A percentile compares a stretch with the other conserved stretches of the same genome.
Evolutionary conservation across 2,329 filamentous ascomycete genomes (phyloP).

Genomic region (Exophiala xenobiotica): DNA sequence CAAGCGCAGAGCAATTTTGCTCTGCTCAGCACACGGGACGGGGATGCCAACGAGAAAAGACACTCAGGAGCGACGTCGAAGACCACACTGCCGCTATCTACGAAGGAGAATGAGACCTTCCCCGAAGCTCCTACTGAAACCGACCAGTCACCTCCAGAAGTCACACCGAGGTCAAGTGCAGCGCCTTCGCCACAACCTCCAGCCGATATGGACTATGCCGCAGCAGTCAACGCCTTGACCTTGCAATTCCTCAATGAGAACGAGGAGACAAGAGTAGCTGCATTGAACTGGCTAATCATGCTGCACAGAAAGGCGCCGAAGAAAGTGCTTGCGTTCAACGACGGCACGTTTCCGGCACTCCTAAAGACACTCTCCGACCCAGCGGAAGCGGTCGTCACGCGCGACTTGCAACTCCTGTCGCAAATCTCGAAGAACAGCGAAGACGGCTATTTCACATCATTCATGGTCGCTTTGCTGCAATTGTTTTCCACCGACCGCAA

Average conservation of each 20-base stretch:
- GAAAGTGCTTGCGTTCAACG: constrained; percentile 92
- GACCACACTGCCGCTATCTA: constrained; percentile 33
- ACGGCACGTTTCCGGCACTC: constrained; percentile 92
- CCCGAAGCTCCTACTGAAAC: constrained; percentile 13
- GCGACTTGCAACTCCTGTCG: constrained; percentile 87
- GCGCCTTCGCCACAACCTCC: constrained; percentile 44
- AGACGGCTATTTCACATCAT: constrained; percentile 94
- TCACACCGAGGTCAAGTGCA: constrained; percentile 45
- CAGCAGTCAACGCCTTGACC: constrained; percentile 88
- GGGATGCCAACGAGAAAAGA: constrained; percentile 34
- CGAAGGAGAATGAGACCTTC: constrained; percentile 9
- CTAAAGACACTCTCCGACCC: constrained; percentile 96
- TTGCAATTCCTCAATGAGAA: constrained; percentile 94
- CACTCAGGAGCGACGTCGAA: constrained; percentile 35
- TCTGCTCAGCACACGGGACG: constrained; percentile 31
- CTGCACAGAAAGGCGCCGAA: constrained; percentile 90
- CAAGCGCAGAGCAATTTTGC: constrained; percentile 43
- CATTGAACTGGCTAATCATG: constrained; percentile 96
- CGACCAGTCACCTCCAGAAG: constrained; percentile 31
- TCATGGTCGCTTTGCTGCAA: constrained; percentile 95
- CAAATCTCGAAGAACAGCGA: constrained; percentile 97
- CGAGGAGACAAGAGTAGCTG: constrained; percentile 90
- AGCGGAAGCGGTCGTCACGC: constrained; percentile 90
- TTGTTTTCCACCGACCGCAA: constrained; percentile 93
- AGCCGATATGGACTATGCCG: constrained; percentile 86